Percentiles rank a stretch among this genome's conserved stretches.
Evolutionary conservation across 2,329 filamentous ascomycete species (phyloP).

Genomic region (Penicillium polonicum): DNA sequence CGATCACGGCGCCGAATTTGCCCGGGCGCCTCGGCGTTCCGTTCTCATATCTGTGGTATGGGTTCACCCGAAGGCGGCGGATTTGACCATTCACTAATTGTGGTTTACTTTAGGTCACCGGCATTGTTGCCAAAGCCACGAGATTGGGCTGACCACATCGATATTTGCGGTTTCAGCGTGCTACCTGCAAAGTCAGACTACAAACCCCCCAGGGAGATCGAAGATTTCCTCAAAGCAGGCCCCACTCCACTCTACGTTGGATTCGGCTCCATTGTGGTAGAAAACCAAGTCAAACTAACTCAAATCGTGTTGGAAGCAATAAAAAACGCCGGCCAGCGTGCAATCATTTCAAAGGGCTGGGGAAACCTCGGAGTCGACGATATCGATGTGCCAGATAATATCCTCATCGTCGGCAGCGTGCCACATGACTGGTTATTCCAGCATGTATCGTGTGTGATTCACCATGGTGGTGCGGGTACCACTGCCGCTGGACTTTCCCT

Average conservation of each 20-base stretch:
- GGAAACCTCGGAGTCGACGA: constrained; percentile 75
- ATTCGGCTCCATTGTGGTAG: constrained; percentile 79
- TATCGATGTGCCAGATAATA: constrained; percentile 67
- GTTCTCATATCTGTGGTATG: constrained; percentile 83
- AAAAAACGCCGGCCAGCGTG: constrained; percentile 65
- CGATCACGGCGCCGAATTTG: constrained; percentile 80
- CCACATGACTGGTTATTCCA: constrained; percentile 90
- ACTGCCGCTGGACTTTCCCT: constrained; percentile 81
- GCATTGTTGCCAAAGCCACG: constrained; percentile 74
- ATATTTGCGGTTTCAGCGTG: constrained; percentile 75
- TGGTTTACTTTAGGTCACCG: constrained; percentile 55
- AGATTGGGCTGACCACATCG: constrained; percentile 72
- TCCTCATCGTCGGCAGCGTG: constrained; percentile 81
- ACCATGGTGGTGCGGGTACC: constrained; percentile 85
- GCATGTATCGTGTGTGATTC: constrained; percentile 75
- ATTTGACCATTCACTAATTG: constrained; percentile 8
- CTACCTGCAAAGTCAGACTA: constrained; percentile 66
- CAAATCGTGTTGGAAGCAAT: constrained; percentile 71
- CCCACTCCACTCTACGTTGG: constrained; percentile 77
- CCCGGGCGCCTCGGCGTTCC: constrained; percentile 73
- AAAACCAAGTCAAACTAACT: constrained; percentile 71
- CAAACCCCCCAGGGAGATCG: constrained; percentile 64
- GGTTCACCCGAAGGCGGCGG: not conserved
- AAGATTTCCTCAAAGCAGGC: constrained; percentile 64
- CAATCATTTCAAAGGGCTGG: constrained; percentile 85